Evolutionary conservation across 345 rosid species (phyloP).

Genomic region (Gynandropsis gynandra): DNA sequence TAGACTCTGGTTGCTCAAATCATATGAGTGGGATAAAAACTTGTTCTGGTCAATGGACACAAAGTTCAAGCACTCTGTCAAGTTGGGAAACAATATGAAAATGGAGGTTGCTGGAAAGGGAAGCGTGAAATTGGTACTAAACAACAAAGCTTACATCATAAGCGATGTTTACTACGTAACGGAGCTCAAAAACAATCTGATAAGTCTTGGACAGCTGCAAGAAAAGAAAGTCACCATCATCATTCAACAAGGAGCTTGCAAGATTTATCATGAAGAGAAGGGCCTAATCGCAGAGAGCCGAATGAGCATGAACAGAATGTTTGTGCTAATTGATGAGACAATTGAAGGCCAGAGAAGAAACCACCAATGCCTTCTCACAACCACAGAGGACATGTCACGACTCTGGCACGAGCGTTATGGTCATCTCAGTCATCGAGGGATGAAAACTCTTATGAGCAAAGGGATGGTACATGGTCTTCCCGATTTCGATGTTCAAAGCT

Average conservation of each 20-base stretch:
- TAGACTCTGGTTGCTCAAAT: slow-evolving; percentile 1
- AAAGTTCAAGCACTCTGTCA: too few species aligned
- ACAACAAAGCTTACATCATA: neutral
- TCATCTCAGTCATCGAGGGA: neutral
- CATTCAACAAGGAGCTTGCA: too few species aligned
- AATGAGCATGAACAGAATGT: too few species aligned
- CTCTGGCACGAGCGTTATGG: neutral
- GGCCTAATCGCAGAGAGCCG: neutral
- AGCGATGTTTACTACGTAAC: neutral
- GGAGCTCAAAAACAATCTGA: neutral
- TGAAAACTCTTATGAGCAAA: neutral
- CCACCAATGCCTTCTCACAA: neutral
- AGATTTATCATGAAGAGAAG: neutral
- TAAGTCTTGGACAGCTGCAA: neutral
- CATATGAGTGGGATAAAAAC: neutral
- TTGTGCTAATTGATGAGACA: neutral
- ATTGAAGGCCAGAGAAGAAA: neutral
- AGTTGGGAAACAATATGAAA: neutral
- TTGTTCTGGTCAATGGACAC: neutral
- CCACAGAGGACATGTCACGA: neutral
- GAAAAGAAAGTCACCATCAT: neutral
- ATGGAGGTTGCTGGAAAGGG: neutral
- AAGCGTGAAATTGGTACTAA: neutral
- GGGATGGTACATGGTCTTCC: neutral
- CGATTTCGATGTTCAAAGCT: neutral